Conservation (phyloP, 2,329 filamentous ascomycete genomes). For the Paraphoma sp. region DNA sequence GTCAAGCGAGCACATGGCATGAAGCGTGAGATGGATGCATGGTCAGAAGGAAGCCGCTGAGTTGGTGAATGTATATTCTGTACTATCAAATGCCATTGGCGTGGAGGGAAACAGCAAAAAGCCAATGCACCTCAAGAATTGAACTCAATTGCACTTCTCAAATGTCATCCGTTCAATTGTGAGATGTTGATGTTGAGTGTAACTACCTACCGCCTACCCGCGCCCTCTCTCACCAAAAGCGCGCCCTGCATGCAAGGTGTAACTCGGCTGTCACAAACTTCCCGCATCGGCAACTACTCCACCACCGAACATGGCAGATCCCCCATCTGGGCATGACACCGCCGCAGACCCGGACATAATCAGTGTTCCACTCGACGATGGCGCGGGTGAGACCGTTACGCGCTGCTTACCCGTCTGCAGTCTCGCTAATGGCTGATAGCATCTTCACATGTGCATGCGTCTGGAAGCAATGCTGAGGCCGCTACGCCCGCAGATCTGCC, state of each 20-base stretch:
- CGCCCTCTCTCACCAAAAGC: slow-evolving; percentile 1
- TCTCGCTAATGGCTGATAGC: slow-evolving; percentile 22
- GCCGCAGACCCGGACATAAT: slow-evolving; percentile 17
- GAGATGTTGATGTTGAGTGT: slow-evolving; percentile 9
- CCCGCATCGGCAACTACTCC: slow-evolving; percentile 40
- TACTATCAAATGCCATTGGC: slow-evolving; percentile 41
- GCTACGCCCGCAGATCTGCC: slow-evolving; percentile 31
- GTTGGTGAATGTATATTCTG: slow-evolving; percentile 44
- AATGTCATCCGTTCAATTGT: slow-evolving; percentile 6
- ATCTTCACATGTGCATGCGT: slow-evolving; percentile 22
- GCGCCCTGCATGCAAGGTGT: slow-evolving; percentile 13
- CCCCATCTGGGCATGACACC: slow-evolving; percentile 31
- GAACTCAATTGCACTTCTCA: slow-evolving; percentile 17
- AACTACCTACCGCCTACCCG: slow-evolving; percentile 4
- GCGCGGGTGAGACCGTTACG: slow-evolving; percentile 16
- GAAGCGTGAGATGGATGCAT: slow-evolving; percentile 11
- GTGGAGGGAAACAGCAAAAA: slow-evolving; percentile 23
- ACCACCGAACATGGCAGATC: slow-evolving; percentile 44
- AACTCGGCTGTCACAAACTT: slow-evolving; percentile 33
- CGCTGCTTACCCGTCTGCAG: no score
- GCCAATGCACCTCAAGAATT: slow-evolving; percentile 36
- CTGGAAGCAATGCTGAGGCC: slow-evolving; percentile 18
- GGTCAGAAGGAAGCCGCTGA: slow-evolving; percentile 9
- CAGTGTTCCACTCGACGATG: slow-evolving; percentile 15
- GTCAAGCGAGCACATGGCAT: slow-evolving; percentile 4